Conservation (phyloP, 108 stramenopile genomes). For the Stephanodiscus minutulus region DNA sequence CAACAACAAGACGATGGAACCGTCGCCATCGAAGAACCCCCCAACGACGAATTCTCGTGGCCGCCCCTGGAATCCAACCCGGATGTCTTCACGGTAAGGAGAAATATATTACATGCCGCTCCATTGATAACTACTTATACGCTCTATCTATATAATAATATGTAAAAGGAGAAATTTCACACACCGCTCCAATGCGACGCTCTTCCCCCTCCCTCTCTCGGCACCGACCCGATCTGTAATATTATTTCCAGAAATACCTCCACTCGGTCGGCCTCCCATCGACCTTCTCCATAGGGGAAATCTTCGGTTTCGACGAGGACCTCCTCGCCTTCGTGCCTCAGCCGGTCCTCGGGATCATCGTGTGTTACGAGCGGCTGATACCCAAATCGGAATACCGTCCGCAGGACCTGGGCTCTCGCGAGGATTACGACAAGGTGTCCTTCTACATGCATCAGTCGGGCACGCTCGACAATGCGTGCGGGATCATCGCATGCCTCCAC, state of each 20-base stretch:
- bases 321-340: constrained; percentile 59
- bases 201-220: not conserved
- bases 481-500: constrained; percentile 65
- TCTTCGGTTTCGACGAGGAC: constrained; percentile 66
- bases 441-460: constrained; percentile 64
- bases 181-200: not conserved
- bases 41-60: constrained; percentile 54
- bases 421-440: constrained; percentile 38
- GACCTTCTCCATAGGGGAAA: constrained; percentile 51
- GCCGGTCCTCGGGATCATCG: constrained; percentile 57
- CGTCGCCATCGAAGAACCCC: not conserved
- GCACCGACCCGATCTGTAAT: not conserved
- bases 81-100: constrained; percentile 42
- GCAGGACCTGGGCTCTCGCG: constrained; percentile 36
- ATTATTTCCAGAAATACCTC: constrained; percentile 30
- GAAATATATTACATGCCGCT: not conserved
- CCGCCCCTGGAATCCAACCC: constrained; percentile 69
- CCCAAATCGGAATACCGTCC: constrained; percentile 36
- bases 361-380: constrained; percentile 55
- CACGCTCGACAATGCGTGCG: constrained; percentile 62
- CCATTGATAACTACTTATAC: not conserved
- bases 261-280: constrained; percentile 50
- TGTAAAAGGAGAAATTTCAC: not conserved
- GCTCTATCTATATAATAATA: not conserved
- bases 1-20: not conserved